A percentile compares a stretch with the other conserved stretches of the same genome.
These are phyloP conservation scores for Phytophthora niederhauseri DNA, from an alignment of 352 stramenopile species.

Conservation along the genomic window DNA sequence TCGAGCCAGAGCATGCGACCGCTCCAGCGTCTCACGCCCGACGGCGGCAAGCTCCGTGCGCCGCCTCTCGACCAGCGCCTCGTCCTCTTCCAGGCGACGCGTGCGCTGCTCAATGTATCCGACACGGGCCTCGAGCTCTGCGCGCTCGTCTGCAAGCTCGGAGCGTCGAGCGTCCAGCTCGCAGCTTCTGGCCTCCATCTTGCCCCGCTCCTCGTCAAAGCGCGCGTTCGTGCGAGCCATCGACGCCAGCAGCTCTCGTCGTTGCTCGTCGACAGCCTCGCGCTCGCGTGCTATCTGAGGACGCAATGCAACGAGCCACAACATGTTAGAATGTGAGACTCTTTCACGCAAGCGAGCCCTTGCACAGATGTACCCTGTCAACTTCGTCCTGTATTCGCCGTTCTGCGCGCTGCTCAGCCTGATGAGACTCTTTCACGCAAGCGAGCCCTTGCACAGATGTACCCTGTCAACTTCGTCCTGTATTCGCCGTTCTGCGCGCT, in stretches of 20 bases:
- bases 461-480: conserved; percentile 64
- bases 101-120: conserved; percentile 61
- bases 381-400: conserved; percentile 66
- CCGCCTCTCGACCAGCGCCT: conserved; percentile 50
- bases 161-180: conserved; percentile 63
- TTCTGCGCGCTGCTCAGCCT: conserved; percentile 67
- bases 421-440: conserved; percentile 8
- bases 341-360: background rate
- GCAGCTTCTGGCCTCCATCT: conserved; percentile 57
- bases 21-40: conserved; percentile 70
- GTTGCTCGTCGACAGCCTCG: conserved; percentile 74
- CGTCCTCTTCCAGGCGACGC: conserved; percentile 52
- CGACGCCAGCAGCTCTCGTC: conserved; percentile 62
- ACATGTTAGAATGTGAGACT: conserved; percentile 1
- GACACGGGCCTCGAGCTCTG: conserved; percentile 51
- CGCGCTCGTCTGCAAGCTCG: conserved; percentile 65
- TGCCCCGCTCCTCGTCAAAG: conserved; percentile 74
- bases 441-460: background rate
- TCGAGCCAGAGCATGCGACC: conserved; percentile 51
- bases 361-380: conserved; percentile 37
- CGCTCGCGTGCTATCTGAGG: conserved; percentile 66
- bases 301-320: background rate
- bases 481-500: conserved; percentile 65
- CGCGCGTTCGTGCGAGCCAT: conserved; percentile 56
- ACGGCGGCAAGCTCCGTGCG: conserved; percentile 62